Evolutionary conservation across 805 yeast species (phyloP), one percentile per base, ranked within the genome.

Genomic region (Saccharomycopsis sp.): DNA sequence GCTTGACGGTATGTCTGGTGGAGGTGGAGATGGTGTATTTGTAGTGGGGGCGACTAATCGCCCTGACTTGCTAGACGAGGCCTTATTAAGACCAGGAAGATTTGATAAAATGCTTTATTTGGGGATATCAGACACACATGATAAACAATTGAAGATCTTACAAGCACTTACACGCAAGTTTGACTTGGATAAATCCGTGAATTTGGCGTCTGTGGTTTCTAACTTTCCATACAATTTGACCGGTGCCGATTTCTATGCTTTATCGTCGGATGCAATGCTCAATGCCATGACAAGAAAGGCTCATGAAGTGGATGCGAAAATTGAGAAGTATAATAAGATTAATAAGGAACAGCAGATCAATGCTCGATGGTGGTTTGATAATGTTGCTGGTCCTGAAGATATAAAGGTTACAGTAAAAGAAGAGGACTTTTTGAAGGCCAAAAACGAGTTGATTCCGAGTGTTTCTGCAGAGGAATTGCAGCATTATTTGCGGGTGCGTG

Each of bases 31-130:
- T 59, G 98, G 97, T 3, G 97, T 94, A 0, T 94, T 94, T 70
- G 97, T 93, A 3, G 96, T 94, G 51, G 99, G 99, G n/a, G 99
- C 99, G 2, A 94, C 99, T 0, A 94, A 94, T 67, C 79, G 99
- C 66, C 99, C 99, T 0, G 99, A 94, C 74, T 74, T 94, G 62
- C 75, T 94, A 50, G 99, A 94, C 69, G 97, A 93, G 69, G 97
- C 98, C 0, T 76, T 94, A 53, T 73, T 94, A 58, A 81, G 99
- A 69, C 97, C 97, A 0, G 97, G 97, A 2, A 79, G 99, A 69
- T 94, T 94, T 69, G 99, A 94, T 71, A 94, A 92, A 71, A 83
- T 94, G 92, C 76, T 94, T 54, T 94, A 94, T 67, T 75, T 94
- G 58, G 99, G 99, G 3, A 89, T 94, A 22, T 82, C 96, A 1